Conservation (phyloP, 257 asterid species). For the Jacaranda copaia region DNA sequence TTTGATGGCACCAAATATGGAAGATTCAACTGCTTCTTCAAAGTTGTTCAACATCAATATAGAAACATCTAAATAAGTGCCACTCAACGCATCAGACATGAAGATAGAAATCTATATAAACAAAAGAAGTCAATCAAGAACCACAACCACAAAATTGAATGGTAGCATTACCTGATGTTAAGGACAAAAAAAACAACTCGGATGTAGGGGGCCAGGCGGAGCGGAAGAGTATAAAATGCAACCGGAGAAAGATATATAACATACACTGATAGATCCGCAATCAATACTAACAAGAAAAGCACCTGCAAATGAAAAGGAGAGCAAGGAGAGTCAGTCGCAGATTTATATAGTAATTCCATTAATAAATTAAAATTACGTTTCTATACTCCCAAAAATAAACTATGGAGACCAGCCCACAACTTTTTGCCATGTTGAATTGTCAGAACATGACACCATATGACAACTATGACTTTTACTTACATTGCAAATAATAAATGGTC, state of each 20-base stretch:
- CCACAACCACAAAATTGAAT: constrained; percentile 25
- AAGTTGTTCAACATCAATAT: constrained; percentile 24
- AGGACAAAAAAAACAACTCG: constrained; percentile 79
- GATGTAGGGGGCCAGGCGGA: constrained; percentile 87
- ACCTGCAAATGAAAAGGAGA: constrained; percentile 58
- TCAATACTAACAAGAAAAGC: constrained; percentile 63
- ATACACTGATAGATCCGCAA: constrained; percentile 68
- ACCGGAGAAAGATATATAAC: constrained; percentile 71
- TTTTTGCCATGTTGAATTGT: neutral
- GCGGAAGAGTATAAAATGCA: constrained; percentile 71
- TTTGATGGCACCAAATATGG: constrained; percentile 14
- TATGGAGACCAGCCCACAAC: neutral
- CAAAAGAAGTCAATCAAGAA: neutral
- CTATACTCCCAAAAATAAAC: neutral
- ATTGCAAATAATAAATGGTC: constrained; percentile 4
- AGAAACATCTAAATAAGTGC: constrained; percentile 3
- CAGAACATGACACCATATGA: constrained; percentile 5
- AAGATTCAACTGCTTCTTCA: constrained; percentile 17
- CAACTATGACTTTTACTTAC: constrained; percentile 9
- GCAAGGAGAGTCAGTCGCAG: constrained; percentile 8
- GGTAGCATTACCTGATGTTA: constrained; percentile 68
- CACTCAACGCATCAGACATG: constrained; percentile 6
- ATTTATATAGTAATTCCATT: constrained; percentile 9
- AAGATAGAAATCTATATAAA: constrained; percentile 25
- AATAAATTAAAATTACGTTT: constrained; percentile 1